Base-by-base conservation (phyloP, 1,139 yeast species). In the Taphrina wiesneri region DNA sequence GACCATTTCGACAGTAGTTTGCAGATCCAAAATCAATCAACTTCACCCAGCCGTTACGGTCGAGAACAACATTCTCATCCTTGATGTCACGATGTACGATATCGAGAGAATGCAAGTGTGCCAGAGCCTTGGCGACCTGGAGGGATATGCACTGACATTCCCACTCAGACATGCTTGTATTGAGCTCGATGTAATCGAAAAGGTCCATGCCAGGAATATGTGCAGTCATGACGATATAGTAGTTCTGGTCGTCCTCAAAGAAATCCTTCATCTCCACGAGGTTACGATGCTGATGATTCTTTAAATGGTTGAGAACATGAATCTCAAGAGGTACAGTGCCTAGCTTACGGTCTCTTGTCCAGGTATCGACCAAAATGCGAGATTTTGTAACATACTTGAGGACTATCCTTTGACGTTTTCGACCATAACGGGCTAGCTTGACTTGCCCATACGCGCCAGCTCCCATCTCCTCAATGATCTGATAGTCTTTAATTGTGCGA, bases 381-480 rank as follows among this genome's bases (percentile, higher is more conserved):
- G 91, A 96, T 74, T 93, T 93, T 73, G 90, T 89, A 57, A 93
- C 93, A 72, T 96, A 86, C 75, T 93, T 93, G 70, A 93, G 83
- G 15, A 92, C 91, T 45, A 91, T 86, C 73, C 89, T 87, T 17
- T 74, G 72, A 0, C 84, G 82, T 70, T 86, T 91, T 26, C 81
- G 80, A 56, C 82, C 83, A 73, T 88, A 89, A 73, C 83, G 83
- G 9, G 91, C 96, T 41, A 91, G 80, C 23, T 88, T 86, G 25
- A 93, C 99, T 73, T 90, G 89, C 17, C 98, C 98, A 73, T 92
- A 93, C 0, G 98, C 97, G 52, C 99, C 99, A 75, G 89, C 96
- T 0, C 99, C 99, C 86, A 93, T 84, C 69, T 86, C 85, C 74
- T 88, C 87, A 54, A 90, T 67, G 0, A 89, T 83, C 2, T 78